A percentile compares a stretch with the other conserved stretches of the same genome.
These are phyloP conservation scores for Psilocybe cyanescens DNA, from an alignment of 768 basidiomycete genomes.

Conservation along the genomic window DNA sequence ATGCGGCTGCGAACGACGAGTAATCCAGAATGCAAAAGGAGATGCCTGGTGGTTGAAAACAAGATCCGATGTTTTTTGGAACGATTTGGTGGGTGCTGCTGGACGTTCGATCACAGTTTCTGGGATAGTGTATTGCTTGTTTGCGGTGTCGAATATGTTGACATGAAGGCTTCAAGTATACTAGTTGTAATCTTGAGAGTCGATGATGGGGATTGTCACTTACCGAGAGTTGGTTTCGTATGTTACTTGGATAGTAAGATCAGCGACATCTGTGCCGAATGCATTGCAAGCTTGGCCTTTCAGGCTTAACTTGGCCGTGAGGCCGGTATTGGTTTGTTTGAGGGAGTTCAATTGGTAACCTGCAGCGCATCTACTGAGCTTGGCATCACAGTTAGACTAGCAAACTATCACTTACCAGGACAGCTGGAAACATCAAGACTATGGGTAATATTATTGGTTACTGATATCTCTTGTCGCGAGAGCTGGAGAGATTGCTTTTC, in stretches of 20 bases:
- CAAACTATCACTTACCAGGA: constrained; percentile 14
- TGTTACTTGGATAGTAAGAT: constrained; percentile 67
- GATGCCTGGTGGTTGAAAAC: constrained; percentile 66
- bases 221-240: constrained; percentile 63
- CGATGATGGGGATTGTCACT: constrained; percentile 7
- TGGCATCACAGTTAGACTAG: constrained; percentile 7
- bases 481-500: neutral
- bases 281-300: constrained; percentile 64
- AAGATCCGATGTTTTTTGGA: constrained; percentile 56
- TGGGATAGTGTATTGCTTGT: constrained; percentile 71
- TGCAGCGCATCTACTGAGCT: constrained; percentile 20
- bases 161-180: constrained; percentile 57
- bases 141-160: constrained; percentile 63
- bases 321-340: constrained; percentile 44
- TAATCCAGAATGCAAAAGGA: constrained; percentile 85
- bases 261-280: constrained; percentile 60
- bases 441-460: neutral
- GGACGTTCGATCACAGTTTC: constrained; percentile 49
- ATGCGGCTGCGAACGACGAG: constrained; percentile 61
- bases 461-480: neutral
- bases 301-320: constrained; percentile 58
- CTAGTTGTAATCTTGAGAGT: neutral
- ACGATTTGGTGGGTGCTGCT: constrained; percentile 32
- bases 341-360: constrained; percentile 60
- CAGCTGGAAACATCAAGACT: constrained; percentile 22